These are phyloP conservation scores for Chrysosporium keratinophilum DNA, from an alignment of 2,329 filamentous ascomycete genomes.

Conservation along the genomic window DNA sequence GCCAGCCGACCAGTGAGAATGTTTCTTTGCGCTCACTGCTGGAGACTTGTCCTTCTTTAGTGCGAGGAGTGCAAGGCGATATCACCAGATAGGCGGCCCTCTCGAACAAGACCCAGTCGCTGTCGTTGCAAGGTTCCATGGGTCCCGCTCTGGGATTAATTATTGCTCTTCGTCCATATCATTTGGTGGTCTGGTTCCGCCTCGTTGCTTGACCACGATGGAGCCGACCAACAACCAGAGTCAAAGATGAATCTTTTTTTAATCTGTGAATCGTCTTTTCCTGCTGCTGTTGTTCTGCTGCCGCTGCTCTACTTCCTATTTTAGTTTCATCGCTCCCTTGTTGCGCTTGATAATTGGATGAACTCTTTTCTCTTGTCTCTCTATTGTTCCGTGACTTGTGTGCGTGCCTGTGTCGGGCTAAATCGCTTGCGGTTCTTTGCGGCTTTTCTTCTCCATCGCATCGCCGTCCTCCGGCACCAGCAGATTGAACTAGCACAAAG, in stretches of 20 bases:
- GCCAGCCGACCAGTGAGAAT: not conserved
- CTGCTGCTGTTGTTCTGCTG: not conserved
- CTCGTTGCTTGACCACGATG: slow-evolving; percentile 1
- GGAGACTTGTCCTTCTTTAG: not conserved
- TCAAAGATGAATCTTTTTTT: too few species aligned
- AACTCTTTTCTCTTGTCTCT: not conserved
- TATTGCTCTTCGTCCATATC: not conserved
- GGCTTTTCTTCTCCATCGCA: slow-evolving; percentile 4
- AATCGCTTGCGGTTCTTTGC: slow-evolving; percentile 9
- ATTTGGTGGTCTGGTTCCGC: slow-evolving; percentile 9
- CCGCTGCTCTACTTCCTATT: not conserved
- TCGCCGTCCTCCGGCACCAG: slow-evolving; percentile 7
- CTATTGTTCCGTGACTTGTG: slow-evolving; percentile 2
- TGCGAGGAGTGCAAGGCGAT: not conserved
- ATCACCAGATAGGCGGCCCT: not conserved
- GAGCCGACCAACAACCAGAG: not conserved
- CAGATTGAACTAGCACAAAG: not conserved
- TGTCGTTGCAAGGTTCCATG: slow-evolving; percentile 2
- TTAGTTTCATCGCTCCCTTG: not conserved
- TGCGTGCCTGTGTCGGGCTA: slow-evolving; percentile 1
- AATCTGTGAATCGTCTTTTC: too few species aligned
- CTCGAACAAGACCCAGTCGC: not conserved
- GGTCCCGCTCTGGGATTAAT: slow-evolving; percentile 1
- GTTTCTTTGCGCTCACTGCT: slow-evolving; percentile 1
- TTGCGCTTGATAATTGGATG: not conserved